Evolutionary conservation across 768 basidiomycete genomes (phyloP).

Genomic region (Suillus ampliporus): DNA sequence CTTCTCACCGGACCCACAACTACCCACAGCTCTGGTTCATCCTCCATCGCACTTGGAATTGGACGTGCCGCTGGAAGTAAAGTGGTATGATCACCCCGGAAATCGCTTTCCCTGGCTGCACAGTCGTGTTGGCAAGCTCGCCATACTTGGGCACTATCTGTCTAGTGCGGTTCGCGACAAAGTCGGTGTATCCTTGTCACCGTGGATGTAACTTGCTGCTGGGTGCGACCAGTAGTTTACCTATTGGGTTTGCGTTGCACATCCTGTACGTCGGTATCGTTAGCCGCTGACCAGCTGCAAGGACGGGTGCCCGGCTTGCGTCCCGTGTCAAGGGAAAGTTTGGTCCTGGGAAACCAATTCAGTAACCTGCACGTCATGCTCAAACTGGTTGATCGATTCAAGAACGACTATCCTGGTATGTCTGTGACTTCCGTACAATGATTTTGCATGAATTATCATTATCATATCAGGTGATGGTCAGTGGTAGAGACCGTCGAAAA

Average conservation of each 20-base stretch:
- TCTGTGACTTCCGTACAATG: background rate
- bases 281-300: constrained; percentile 44
- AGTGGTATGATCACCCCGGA: constrained; percentile 23
- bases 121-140: background rate
- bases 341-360: no score
- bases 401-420: constrained; percentile 57
- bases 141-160: constrained; percentile 9
- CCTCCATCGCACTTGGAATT: background rate
- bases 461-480: constrained; percentile 52
- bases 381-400: constrained; percentile 40
- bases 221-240: constrained; percentile 39
- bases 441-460: background rate
- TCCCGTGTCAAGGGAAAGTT: constrained; percentile 45
- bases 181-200: constrained; percentile 36
- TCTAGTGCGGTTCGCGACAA: constrained; percentile 15
- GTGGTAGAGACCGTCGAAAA: constrained; percentile 39
- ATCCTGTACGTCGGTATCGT: constrained; percentile 35
- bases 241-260: constrained; percentile 36
- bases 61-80: background rate
- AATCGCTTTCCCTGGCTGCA: constrained; percentile 17
- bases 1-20: no score
- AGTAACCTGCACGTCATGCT: constrained; percentile 54
- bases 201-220: constrained; percentile 45
- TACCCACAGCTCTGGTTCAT: background rate
- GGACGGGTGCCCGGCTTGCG: constrained; percentile 52